phyloP scores from a whole-genome alignment of 768 basidiomycete species.

The Tephrocybe sp. region DNA sequence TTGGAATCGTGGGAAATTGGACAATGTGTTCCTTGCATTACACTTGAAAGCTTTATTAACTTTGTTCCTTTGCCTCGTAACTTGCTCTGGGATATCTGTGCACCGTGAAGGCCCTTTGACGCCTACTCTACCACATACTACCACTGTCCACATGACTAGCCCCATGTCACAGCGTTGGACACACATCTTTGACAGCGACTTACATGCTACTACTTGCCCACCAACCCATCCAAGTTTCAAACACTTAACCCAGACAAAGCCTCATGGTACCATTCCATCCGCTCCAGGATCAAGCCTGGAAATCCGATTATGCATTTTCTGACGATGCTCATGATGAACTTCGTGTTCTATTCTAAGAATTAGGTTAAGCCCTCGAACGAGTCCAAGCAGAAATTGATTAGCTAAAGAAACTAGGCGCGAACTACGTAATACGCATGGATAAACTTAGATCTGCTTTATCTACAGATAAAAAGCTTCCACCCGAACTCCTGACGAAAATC shows the following conservation, averaged over 20 bases:
- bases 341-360: not conserved
- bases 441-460: constrained; percentile 4
- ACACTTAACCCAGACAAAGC: too few relatives aligned
- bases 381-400: not conserved
- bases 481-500: constrained; percentile 3
- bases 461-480: constrained; percentile 4
- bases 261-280: too few relatives aligned
- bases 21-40: not conserved
- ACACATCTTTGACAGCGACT: too few relatives aligned
- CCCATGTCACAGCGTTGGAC: too few relatives aligned
- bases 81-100: too few relatives aligned
- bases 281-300: constrained; percentile 3
- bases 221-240: too few relatives aligned
- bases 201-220: too few relatives aligned
- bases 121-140: too few relatives aligned
- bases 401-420: not conserved
- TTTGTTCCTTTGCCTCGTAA: too few relatives aligned
- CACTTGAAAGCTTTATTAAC: too few relatives aligned
- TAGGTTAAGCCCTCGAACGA: not conserved
- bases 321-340: not conserved
- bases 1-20: not conserved
- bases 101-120: too few relatives aligned
- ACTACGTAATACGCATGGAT: not conserved
- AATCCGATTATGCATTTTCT: not conserved
- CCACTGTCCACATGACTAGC: too few relatives aligned